Conservation (phyloP, 2,329 filamentous ascomycete species). For the Trichothecium roseum region DNA sequence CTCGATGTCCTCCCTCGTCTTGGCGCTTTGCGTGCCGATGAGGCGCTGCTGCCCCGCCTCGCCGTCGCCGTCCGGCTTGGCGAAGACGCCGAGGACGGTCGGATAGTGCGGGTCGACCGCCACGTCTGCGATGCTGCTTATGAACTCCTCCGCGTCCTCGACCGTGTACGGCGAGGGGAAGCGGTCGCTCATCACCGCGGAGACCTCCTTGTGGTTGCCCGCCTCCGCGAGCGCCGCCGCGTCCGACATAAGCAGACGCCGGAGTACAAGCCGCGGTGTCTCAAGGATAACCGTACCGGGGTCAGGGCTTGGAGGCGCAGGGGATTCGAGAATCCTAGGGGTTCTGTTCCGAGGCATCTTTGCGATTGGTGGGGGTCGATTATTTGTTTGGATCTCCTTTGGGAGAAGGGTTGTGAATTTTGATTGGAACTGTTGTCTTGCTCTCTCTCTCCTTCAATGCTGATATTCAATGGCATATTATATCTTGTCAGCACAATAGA, state of each 20-base stretch:
- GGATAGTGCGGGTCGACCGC: conserved; percentile 11
- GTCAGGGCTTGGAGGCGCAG: conserved; percentile 13
- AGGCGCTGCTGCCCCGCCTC: not conserved
- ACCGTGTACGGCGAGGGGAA: conserved; percentile 37
- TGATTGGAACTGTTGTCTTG: too few species aligned
- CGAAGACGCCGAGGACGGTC: conserved; percentile 23
- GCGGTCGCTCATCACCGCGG: conserved; percentile 27
- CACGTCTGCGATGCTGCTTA: conserved; percentile 12
- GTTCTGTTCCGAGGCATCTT: too few species aligned
- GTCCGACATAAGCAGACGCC: conserved; percentile 28
- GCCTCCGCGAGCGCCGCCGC: conserved; percentile 19
- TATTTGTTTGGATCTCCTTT: too few species aligned
- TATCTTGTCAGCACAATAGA: too few species aligned
- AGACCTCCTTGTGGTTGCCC: conserved; percentile 28
- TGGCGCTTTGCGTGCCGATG: conserved; percentile 18
- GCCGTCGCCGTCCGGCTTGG: conserved; percentile 12
- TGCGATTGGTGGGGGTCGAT: too few species aligned
- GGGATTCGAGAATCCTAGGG: conserved; percentile 9
- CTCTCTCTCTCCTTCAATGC: too few species aligned
- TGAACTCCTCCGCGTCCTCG: conserved; percentile 25
- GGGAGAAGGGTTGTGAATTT: too few species aligned
- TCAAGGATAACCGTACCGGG: conserved; percentile 18
- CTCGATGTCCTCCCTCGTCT: conserved; percentile 23
- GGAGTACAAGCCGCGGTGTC: conserved; percentile 26
- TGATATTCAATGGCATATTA: too few species aligned